Conservation (phyloP, 202 grass and related monocot species). For the Panicum hallii region DNA sequence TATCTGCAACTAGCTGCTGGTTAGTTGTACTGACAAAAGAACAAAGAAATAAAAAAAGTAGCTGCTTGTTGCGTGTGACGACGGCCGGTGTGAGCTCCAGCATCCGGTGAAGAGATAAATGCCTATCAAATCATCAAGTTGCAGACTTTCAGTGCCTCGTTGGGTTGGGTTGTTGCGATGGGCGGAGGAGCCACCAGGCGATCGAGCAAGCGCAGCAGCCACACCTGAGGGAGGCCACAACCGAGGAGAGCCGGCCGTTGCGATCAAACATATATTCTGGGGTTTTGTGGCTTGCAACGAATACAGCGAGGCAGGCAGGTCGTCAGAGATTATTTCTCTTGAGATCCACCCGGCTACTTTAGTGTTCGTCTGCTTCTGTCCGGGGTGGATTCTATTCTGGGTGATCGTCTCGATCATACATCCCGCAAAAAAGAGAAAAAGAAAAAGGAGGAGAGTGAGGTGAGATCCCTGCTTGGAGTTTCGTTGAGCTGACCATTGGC, state of each 20-base stretch:
- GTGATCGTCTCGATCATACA: too few relatives aligned
- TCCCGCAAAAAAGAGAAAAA: too few relatives aligned
- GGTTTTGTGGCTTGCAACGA: background rate
- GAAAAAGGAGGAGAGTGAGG: too few relatives aligned
- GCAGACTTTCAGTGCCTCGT: background rate
- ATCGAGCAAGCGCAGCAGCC: background rate
- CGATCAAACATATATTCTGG: background rate
- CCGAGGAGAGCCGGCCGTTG: background rate
- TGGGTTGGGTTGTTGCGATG: background rate
- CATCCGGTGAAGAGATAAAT: background rate
- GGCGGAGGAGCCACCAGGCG: background rate
- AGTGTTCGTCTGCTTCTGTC: too few relatives aligned
- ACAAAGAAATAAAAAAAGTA: too few relatives aligned
- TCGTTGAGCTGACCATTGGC: too few relatives aligned
- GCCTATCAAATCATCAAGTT: conserved; percentile 25
- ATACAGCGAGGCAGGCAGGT: background rate
- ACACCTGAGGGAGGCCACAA: conserved; percentile 16
- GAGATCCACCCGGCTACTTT: background rate
- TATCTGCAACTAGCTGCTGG: background rate
- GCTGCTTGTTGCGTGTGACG: background rate
- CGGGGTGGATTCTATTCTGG: too few relatives aligned
- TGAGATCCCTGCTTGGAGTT: too few relatives aligned
- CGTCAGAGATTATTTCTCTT: background rate
- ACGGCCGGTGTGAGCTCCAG: background rate
- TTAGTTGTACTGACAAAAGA: too few relatives aligned